A percentile compares a stretch with the other conserved stretches of the same genome.
phyloP scores from a whole-genome alignment of 352 stramenopile genomes.

The Achlya hypogyna region DNA sequence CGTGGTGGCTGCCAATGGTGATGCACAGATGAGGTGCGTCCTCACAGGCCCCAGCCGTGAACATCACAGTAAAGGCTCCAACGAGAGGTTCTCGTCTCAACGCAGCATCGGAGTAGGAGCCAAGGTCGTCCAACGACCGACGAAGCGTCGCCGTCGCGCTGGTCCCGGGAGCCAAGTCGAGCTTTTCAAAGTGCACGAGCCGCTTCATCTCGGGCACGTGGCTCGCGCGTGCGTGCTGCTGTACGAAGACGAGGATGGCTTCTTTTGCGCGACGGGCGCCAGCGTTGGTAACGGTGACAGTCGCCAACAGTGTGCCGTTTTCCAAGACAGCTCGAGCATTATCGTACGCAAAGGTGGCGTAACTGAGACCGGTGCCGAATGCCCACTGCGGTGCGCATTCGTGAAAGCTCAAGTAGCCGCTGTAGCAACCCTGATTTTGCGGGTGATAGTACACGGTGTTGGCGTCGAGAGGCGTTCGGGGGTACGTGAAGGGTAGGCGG shows the following conservation, averaged over 20 bases:
- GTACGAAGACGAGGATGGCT: slow-evolving; percentile 77
- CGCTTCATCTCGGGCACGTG: slow-evolving; percentile 72
- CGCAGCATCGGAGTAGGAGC: neutral
- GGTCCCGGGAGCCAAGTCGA: no score
- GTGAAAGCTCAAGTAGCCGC: slow-evolving; percentile 1
- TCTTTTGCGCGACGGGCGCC: no score
- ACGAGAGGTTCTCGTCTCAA: neutral
- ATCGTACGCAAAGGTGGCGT: slow-evolving; percentile 52
- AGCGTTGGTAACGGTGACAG: slow-evolving; percentile 61
- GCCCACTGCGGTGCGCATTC: slow-evolving; percentile 47
- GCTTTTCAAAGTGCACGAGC: slow-evolving; percentile 72
- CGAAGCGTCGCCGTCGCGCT: no score
- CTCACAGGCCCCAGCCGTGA: neutral
- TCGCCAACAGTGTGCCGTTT: slow-evolving; percentile 28
- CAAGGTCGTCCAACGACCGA: neutral
- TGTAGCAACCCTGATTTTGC: slow-evolving; percentile 36
- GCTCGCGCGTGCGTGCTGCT: slow-evolving; percentile 45
- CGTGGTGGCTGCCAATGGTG: neutral
- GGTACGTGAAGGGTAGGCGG: slow-evolving; percentile 77
- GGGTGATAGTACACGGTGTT: slow-evolving; percentile 72
- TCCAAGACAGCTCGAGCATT: slow-evolving; percentile 33
- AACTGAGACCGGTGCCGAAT: slow-evolving; percentile 64
- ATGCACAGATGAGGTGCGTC: neutral
- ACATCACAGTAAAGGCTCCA: neutral
- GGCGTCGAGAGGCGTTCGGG: slow-evolving; percentile 41